Evolutionary conservation across 495 filamentous ascomycete genomes (phyloP).

Genomic region (Penicillium cosmopolitanum): DNA sequence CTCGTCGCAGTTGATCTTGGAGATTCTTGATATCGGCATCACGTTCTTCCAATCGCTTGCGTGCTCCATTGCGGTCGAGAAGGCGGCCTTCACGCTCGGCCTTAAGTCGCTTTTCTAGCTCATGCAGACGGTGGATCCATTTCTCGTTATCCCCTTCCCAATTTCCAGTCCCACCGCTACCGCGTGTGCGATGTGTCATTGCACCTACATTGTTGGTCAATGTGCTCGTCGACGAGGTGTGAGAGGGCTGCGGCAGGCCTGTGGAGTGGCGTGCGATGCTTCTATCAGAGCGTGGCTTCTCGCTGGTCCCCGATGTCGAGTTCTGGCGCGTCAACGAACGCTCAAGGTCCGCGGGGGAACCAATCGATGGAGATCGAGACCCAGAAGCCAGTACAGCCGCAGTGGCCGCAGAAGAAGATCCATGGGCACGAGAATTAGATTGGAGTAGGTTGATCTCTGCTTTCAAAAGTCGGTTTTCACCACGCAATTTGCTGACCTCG

Average conservation of each 20-base stretch:
- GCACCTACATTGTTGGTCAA: constrained; percentile 37
- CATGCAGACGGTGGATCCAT: constrained; percentile 83
- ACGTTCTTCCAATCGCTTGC: constrained; percentile 82
- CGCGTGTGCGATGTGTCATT: constrained; percentile 37
- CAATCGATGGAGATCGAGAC: constrained; percentile 33
- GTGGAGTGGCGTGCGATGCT: constrained; percentile 37
- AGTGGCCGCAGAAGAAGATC: constrained; percentile 26
- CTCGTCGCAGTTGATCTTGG: constrained; percentile 67
- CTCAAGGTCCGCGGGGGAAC: constrained; percentile 28
- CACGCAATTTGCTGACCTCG: constrained; percentile 72
- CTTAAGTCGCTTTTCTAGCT: constrained; percentile 87
- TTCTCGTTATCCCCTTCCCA: constrained; percentile 58
- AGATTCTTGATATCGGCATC: constrained; percentile 77
- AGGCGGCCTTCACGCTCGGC: constrained; percentile 86
- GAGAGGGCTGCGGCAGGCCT: constrained; percentile 42
- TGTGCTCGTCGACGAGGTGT: constrained; percentile 38
- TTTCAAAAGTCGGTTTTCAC: constrained; percentile 80
- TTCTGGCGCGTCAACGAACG: constrained; percentile 55
- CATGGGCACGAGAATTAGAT: constrained; percentile 45
- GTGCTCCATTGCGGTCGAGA: constrained; percentile 79
- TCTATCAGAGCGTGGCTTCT: constrained; percentile 31
- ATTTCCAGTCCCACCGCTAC: constrained; percentile 30
- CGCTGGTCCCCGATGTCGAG: constrained; percentile 36
- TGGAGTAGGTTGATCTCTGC: constrained; percentile 80
- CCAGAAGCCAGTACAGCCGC: constrained; percentile 32